These are phyloP conservation scores for Penicillium maclennaniae DNA, from an alignment of 495 filamentous ascomycete species.

Conservation along the genomic window DNA sequence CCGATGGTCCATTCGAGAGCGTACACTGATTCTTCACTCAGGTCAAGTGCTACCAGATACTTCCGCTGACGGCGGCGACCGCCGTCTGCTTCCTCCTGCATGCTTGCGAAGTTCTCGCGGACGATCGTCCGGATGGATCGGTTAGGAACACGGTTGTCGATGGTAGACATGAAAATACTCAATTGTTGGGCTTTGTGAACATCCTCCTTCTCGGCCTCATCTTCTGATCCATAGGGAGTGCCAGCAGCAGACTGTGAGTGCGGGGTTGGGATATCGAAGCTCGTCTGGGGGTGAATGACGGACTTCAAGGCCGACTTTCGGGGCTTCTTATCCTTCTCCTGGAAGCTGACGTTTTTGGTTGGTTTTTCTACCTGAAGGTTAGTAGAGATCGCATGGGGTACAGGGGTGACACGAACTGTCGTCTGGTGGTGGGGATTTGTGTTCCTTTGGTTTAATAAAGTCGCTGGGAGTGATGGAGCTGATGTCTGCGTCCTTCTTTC, in stretches of 20 bases:
- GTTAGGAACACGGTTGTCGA: constrained; percentile 69
- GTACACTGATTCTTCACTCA: constrained; percentile 89
- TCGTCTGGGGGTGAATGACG: constrained; percentile 76
- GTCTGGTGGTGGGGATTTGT: constrained; percentile 35
- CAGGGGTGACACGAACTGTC: constrained; percentile 57
- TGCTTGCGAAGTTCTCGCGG: constrained; percentile 73
- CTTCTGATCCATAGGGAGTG: constrained; percentile 81
- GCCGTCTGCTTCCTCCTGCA: constrained; percentile 71
- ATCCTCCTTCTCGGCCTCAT: constrained; percentile 78
- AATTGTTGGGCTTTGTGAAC: constrained; percentile 83
- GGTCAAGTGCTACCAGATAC: constrained; percentile 88
- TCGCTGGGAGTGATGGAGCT: constrained; percentile 19
- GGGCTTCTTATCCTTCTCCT: constrained; percentile 18
- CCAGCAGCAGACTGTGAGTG: constrained; percentile 57
- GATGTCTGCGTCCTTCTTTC: constrained; percentile 24
- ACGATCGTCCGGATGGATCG: constrained; percentile 83
- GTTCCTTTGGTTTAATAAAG: constrained; percentile 14
- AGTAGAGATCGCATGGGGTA: background rate
- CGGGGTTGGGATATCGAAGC: constrained; percentile 56
- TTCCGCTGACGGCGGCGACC: constrained; percentile 71
- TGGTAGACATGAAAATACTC: constrained; percentile 70
- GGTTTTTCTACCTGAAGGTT: constrained; percentile 7
- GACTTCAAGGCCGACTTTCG: constrained; percentile 48
- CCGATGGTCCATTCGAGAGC: constrained; percentile 97
- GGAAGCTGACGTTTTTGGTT: constrained; percentile 1